These are phyloP conservation scores for Pseudogymnoascus sp. DNA, from an alignment of 2,329 filamentous ascomycete genomes.

Conservation along the genomic window DNA sequence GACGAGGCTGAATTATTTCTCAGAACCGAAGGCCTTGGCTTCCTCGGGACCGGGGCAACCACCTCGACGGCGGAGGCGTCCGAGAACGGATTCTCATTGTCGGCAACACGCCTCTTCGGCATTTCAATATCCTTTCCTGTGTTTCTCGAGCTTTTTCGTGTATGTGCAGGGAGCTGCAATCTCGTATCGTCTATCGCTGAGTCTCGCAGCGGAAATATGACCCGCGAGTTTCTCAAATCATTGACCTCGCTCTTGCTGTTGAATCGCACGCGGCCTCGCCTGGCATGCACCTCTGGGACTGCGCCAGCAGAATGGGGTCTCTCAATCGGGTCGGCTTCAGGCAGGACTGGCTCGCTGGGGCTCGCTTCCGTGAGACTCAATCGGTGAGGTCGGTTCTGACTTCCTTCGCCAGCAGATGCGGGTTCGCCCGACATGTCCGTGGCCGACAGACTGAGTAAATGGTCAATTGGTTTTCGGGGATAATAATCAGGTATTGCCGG, in stretches of 20 bases:
- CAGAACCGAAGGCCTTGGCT: slow-evolving; percentile 22
- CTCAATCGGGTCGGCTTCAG: slow-evolving; percentile 1
- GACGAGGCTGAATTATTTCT: slow-evolving; percentile 20
- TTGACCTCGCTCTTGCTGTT: slow-evolving; percentile 27
- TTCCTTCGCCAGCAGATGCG: neutral
- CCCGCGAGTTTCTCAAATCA: slow-evolving; percentile 23
- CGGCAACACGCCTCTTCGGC: neutral
- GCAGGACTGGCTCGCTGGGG: neutral
- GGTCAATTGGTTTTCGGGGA: neutral
- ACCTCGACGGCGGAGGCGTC: neutral
- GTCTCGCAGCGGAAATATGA: slow-evolving; percentile 20
- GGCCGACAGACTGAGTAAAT: neutral
- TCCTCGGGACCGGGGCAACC: neutral
- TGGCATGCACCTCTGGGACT: slow-evolving; percentile 1
- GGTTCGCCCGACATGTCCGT: slow-evolving; percentile 1
- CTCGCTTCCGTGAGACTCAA: neutral
- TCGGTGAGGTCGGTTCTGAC: neutral
- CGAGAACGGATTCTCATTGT: slow-evolving; percentile 19
- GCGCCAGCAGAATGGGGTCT: neutral
- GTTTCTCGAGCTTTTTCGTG: slow-evolving; percentile 18
- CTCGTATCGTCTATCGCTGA: slow-evolving; percentile 11
- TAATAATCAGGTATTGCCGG: slow-evolving; percentile 4
- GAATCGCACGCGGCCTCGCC: slow-evolving; percentile 24
- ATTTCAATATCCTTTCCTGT: neutral
- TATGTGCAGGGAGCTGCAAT: slow-evolving; percentile 18